Evolutionary conservation across 805 yeast genomes (phyloP), one percentile per base, ranked within the genome.

Genomic region (Metschnikowia vanudenii): DNA sequence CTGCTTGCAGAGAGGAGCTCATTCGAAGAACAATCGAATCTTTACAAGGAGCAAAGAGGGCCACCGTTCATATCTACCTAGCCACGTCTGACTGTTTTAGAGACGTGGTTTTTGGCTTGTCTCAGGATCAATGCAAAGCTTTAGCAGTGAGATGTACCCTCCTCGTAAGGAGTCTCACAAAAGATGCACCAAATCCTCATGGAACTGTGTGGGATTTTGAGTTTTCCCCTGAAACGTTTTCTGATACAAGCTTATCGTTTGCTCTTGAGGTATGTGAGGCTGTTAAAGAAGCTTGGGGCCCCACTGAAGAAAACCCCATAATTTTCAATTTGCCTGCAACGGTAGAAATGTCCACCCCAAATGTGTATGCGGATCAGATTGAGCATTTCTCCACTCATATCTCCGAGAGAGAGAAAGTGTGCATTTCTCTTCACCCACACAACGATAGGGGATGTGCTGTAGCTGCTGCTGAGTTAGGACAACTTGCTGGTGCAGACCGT

Each of bases 381-480:
- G 95, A 86, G 71, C 85, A 78, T 63, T 86, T 86, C 57, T 62
- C 80, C 39, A 79, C 78, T 13, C 68, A 79, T 50, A 78, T 86
- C 46, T 57, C 79, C 39, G 78, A 85, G 52, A 79, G 95, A 54
- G 87, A 84, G 46, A 82, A 75, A 54, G 78, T 87, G 19, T 81
- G 88, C 57, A 78, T 86, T 42, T 85, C 94, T 12, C 76, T 87
- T 46, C 95, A 86, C 64, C 87, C 89, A 28, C 95, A 86, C 67
- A 86, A 86, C 56, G 94, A 86, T 67, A 77, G 95, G 59, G 95
- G 95, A 18, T 85, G 92, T 63, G 91, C 87, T 12, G 91, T 86
- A n/a, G 94, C 92, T 10, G 94, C 94, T 30, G 84, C 90, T 3
- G 95, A 86, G 66, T 75, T 86, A 46, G 95, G 87, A 38, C 83